Conservation (phyloP, 768 basidiomycete species). For the Lactifluus volemus region DNA sequence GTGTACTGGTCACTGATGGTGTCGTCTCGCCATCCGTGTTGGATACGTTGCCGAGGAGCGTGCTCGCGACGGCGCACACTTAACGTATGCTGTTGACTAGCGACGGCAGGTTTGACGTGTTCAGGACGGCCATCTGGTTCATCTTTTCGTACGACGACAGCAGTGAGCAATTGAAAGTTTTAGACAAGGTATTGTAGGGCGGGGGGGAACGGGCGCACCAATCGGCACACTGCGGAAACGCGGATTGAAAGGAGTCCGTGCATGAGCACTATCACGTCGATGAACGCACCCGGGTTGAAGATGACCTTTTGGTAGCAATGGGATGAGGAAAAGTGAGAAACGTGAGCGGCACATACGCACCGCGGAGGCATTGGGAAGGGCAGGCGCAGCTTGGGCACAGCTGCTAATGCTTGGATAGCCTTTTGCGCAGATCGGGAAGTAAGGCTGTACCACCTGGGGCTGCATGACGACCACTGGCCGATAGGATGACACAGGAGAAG, state of each 20-base stretch:
- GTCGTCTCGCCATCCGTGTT: constrained; percentile 35
- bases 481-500: background rate
- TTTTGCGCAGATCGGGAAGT: constrained; percentile 49
- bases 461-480: background rate
- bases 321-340: background rate
- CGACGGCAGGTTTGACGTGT: constrained; percentile 37
- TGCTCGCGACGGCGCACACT: constrained; percentile 44
- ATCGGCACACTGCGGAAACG: constrained; percentile 58
- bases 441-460: constrained; percentile 27
- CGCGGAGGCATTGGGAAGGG: constrained; percentile 47
- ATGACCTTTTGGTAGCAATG: constrained; percentile 41
- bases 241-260: constrained; percentile 36
- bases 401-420: constrained; percentile 45
- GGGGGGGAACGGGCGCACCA: constrained; percentile 37
- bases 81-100: constrained; percentile 42
- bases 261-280: constrained; percentile 60
- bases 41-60: constrained; percentile 45
- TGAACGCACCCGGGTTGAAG: constrained; percentile 54
- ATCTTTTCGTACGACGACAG: constrained; percentile 33
- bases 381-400: constrained; percentile 49
- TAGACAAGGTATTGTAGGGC: background rate
- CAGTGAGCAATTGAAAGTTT: background rate
- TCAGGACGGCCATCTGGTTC: constrained; percentile 44
- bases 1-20: constrained; percentile 17
- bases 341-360: constrained; percentile 27